Evolutionary conservation across 1,139 yeast genomes (phyloP), one percentile per base, ranked within the genome.

Genomic region (Kazachstania sp.): DNA sequence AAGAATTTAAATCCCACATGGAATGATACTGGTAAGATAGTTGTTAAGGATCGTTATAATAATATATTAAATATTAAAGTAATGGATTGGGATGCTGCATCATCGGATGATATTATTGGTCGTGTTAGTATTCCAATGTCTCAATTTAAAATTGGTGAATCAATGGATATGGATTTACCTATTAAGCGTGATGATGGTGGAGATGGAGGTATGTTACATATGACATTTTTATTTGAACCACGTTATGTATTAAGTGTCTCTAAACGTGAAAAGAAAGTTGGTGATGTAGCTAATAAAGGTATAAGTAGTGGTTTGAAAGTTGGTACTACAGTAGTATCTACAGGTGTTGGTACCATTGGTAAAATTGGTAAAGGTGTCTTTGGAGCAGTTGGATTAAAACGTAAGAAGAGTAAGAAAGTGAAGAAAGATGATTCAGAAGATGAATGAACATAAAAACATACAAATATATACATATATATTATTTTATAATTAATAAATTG

Each of bases 11-110:
- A 84, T 49, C 99, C 99, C 16, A 75, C 70, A 1, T 94, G 94
- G 92, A 83, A 90, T 63, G 95, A 86, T 68, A 69, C 64, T 49
- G 63, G 70, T 0, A 67, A 72, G 3, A 62, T 76, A 52, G 71
- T 75, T 23, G 70, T 80, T 36, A 71, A 72, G 28, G 77, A 84
- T 64, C 77, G 86, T 60, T 77, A 75, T 49, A 81, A 79, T 59
- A 77, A 87, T 13, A 65, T 67, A 3, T 67, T 90, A 49, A 70
- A 71, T 50, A 72, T 86, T 44, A 77, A 73, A 47, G 79, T 86
- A 32, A 75, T 65, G 60, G 99, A 92, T 64, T 92, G 97, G 97
- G 99, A 92, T 68, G 79, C 90, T 55, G 96, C 95, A 53, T 87
- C 82, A 51, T 79, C 77, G 52, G 95, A 92, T 66, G 98, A 92